Base-by-base conservation (phyloP, 331 rosid species). In the Acacia concinna region DNA sequence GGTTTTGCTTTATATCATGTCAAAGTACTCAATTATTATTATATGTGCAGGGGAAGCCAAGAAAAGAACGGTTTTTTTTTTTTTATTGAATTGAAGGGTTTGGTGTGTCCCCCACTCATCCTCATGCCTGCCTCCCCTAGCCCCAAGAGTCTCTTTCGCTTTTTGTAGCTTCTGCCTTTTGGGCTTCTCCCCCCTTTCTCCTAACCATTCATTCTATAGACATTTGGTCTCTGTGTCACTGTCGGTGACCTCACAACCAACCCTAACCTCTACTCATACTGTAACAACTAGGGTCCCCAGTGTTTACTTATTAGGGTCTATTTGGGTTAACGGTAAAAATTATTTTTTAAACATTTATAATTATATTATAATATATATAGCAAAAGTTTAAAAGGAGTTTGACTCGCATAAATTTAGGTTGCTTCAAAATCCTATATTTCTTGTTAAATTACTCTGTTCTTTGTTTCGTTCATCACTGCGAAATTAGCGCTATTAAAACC, bases 51-150 rank as follows among this genome's bases (percentile, higher is more conserved):
- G 79, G 85, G 43, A 73, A 18, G 68, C 66, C 20, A 4, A n/a
- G n/a, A n/a, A n/a, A 27, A 31, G 13, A 11, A 30, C 6, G 20
- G 32, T 1, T 12, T 43, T 41, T 9, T 40, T 40, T 40, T 46
- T 25, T 51, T 17, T n/a, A 18, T 62, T 52, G 52, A 69, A 70
- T 35, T 73, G 90, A 78, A 30, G 85, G 79, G 82, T 78, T 87
- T 71, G 85, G 88, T 43, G 87, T 81, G 92, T 86, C 84, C 86
- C 94, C 96, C 90, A 91, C 96, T 84, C 78, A 88, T 91, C 96
- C 96, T 85, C 87, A 89, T 91, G 96, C 94, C 88, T 76, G 83
- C 96, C 75, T 89, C 89, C 92, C 91, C 83, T 52, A 86, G 74
- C 89, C 92, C 91, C 88, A 84, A 65, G 86, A 80, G 87, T 92